Conservation (phyloP, 176 grass and related monocot species). For the Themeda triandra region DNA sequence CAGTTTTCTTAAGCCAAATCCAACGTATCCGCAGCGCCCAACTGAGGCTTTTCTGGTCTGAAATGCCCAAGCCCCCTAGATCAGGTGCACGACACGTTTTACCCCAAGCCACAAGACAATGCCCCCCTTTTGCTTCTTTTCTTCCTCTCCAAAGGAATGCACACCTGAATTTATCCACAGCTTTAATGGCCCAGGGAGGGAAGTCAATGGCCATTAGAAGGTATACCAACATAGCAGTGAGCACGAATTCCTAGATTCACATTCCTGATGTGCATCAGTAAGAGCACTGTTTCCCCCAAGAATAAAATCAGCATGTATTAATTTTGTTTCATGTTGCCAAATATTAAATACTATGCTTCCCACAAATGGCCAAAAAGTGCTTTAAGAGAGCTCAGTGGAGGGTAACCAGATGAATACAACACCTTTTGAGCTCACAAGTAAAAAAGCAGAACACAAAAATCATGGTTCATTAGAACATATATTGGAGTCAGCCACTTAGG, state of each 20-base stretch:
- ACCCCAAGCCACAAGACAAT: no score
- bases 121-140: no score
- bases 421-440: not conserved
- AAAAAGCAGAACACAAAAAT: not conserved
- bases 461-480: not conserved
- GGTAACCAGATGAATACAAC: not conserved
- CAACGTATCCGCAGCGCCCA: no score
- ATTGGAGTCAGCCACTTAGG: not conserved
- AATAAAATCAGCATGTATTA: not conserved
- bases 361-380: not conserved
- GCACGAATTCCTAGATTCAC: not conserved
- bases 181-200: no score
- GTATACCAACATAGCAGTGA: no score
- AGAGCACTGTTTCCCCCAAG: not conserved
- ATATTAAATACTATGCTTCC: not conserved
- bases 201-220: no score
- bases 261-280: not conserved
- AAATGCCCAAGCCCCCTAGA: no score
- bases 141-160: no score
- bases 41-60: no score
- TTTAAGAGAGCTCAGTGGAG: not conserved
- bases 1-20: no score
- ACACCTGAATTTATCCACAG: no score
- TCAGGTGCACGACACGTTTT: no score
- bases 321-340: not conserved